Percentiles rank a stretch among this genome's conserved stretches.
Evolutionary conservation across 225 moss, liverwort and hornwort species (phyloP).

Genomic region (Takakia lepidozioides): DNA sequence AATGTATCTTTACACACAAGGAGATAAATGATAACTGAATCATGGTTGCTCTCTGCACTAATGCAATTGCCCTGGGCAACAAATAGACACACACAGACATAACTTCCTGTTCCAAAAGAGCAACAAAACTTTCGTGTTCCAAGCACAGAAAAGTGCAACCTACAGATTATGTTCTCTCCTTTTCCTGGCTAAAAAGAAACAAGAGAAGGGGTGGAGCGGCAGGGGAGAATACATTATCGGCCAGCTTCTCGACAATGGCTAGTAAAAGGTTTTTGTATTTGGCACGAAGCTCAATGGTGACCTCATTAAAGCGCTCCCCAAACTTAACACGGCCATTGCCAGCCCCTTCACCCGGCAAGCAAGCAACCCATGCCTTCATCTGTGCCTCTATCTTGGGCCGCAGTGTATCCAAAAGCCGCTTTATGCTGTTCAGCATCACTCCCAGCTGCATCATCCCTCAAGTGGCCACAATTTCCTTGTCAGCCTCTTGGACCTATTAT

Average conservation of each 20-base stretch:
- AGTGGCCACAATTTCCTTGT: background rate
- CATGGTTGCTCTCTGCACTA: no score
- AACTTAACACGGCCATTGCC: constrained; percentile 54
- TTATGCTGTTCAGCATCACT: constrained; percentile 86
- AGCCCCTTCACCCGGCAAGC: constrained; percentile 62
- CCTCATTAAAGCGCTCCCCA: constrained; percentile 93
- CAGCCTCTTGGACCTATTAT: no score
- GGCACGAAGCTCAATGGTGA: constrained; percentile 92
- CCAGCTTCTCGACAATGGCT: constrained; percentile 92
- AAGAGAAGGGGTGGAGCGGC: no score
- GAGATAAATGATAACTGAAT: no score
- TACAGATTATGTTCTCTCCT: no score
- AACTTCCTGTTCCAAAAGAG: no score
- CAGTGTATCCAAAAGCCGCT: constrained; percentile 79
- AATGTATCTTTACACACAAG: no score
- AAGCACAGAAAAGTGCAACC: no score
- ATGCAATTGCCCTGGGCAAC: no score
- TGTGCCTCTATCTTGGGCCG: constrained; percentile 89
- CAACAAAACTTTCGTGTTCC: no score
- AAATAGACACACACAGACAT: no score
- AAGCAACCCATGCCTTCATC: constrained; percentile 94
- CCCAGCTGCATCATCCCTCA: constrained; percentile 60
- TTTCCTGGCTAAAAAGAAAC: no score
- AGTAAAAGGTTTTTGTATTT: constrained; percentile 94
- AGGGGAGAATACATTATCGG: constrained; percentile 99